Base-by-base conservation (phyloP, 2,329 filamentous ascomycete genomes). In the Fusarium denticulatum region DNA sequence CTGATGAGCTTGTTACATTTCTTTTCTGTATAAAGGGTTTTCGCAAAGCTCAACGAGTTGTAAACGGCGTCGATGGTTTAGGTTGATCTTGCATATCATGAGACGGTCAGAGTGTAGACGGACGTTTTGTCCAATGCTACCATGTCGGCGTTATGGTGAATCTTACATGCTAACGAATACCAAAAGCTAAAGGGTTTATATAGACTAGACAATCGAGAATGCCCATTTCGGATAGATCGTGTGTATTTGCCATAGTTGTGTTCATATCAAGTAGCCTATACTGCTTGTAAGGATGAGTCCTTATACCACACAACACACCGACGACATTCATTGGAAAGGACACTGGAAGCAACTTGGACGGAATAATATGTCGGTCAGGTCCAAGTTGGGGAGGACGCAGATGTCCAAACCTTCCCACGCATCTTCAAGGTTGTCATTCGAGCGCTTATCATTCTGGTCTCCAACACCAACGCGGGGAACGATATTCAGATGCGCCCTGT, bases 11-110 rank as follows among this genome's bases (percentile, higher is more conserved):
- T 30, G 14, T 28, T 30, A 32, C n/a, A 14, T 56, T 14, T 60
- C 18, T 42, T 42, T 34, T 30, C 24, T 24, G 26, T 49, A 45
- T 57, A 37, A 24, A 24, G 59, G 52, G 43, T 26, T 63, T 50
- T 32, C 32, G 28, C 42, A 20, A 24, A 32, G 15, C 40, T 32
- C 28, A 57, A 59, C n/a, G 14, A 47, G 42, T 40, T 64, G 66
- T 64, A 75, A 60, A 61, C 45, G 67, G 60, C 56, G 56, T 67
- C 45, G 32, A 39, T 60, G 59, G 60, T 26, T 60, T 53, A 22
- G 40, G 37, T 34, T 28, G 26, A 30, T 20, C 14, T n/a, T 30
- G 46, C 9, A 43, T 56, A 28, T 39, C 49, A 47, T 36, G 39
- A 42, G 22, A 26, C 52, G 24, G n/a, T 15, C n/a, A 45, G 15